Evolutionary conservation across 768 basidiomycete genomes (phyloP).

Genomic region (Agaricus subrufescens): DNA sequence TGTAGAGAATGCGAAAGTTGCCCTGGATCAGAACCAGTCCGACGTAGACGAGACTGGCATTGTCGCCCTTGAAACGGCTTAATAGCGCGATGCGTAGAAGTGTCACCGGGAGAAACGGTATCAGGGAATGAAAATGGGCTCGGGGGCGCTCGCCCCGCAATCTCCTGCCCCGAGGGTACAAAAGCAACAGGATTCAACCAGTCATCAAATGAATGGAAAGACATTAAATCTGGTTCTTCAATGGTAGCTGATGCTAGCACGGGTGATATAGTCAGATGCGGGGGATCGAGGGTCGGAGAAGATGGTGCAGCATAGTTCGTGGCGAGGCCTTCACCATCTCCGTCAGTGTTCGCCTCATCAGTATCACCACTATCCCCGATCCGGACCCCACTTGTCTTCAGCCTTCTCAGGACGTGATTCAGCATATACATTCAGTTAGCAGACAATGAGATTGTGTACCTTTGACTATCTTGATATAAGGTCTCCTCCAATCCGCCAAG

Average conservation of each 20-base stretch:
- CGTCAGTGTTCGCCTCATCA: not conserved
- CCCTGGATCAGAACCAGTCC: no score
- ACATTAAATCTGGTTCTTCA: conserved; percentile 17
- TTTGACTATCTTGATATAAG: no score
- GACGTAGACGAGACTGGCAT: no score
- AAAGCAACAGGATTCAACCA: not conserved
- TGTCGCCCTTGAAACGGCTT: not conserved
- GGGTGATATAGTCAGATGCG: conserved; percentile 2
- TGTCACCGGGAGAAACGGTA: not conserved
- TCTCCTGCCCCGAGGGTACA: not conserved
- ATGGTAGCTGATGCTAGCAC: conserved; percentile 1
- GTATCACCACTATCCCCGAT: not conserved
- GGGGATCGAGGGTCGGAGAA: not conserved
- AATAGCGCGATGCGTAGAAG: not conserved
- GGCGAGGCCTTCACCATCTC: not conserved
- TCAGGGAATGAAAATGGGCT: conserved; percentile 6
- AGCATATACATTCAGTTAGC: no score
- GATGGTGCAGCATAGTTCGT: not conserved
- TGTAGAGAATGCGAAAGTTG: no score
- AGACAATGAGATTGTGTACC: no score
- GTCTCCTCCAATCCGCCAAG: no score
- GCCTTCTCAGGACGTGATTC: no score
- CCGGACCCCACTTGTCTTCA: no score
- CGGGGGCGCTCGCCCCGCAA: not conserved
- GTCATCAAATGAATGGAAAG: conserved; percentile 33